Base-by-base conservation (phyloP, 2,329 filamentous ascomycete species). In the Trichoderma polysporum region DNA sequence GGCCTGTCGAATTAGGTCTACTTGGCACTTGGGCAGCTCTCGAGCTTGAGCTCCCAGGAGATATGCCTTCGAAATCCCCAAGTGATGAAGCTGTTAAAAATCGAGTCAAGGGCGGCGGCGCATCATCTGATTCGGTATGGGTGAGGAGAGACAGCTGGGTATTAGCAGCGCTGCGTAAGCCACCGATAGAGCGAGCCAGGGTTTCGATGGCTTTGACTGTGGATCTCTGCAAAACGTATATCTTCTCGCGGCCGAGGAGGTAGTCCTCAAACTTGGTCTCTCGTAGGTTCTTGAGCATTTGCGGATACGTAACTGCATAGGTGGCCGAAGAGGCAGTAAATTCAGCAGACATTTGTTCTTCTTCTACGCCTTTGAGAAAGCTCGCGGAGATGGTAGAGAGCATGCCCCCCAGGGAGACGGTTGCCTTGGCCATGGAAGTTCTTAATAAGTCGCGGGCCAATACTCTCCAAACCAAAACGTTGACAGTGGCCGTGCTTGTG, bases 211-310 rank as follows among this genome's bases (percentile, higher is more conserved):
- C 93, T 73, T 91, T 89, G 57, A 93, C 91, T 3, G 97, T 84
- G 31, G 86, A 88, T 68, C 89, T 88, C 74, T 97, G 91, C 4
- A 94, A 83, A 47, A 85, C 84, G 74, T 94, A 94, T 69, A 94
- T 85, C 67, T 85, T 85, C 75, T 95, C 92, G 1, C 87, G 89
- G 2, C 93, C 93, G 2, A 91, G 77, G 1, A 93, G 80, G 73
- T 91, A 95, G 74, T 95, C 91, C 77, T 97, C 93, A 70, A 91
- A 90, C 75, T 93, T 95, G 15, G 93, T 90, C 76, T 97, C 93
- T 70, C 87, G 85, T 10, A 96, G 80, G 70, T 93, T 89, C 75
- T 90, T 92, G 62, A 90, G 86, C 74, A 97, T 86, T 37, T 83
- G 83, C 5, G 82, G 79, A 17, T 85, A 85, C 52, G 88, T 85